A percentile compares a stretch with the other conserved stretches of the same genome.
These are phyloP conservation scores for Setaria italica DNA, from an alignment of 202 grass and related monocot species.

Conservation along the genomic window DNA sequence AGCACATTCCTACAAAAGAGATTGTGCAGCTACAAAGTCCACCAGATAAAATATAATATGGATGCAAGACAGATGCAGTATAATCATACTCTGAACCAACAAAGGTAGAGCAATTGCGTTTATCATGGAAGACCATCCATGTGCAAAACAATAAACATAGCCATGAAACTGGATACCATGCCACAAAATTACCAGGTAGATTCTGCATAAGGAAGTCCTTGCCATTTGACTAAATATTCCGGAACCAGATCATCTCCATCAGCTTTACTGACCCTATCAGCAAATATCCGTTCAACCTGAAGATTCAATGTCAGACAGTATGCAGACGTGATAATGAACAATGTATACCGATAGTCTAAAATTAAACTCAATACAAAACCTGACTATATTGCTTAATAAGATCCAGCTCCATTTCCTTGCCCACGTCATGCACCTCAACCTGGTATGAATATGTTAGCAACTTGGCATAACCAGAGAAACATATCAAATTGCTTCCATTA, in stretches of 20 bases:
- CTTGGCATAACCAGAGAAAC: conserved; percentile 1
- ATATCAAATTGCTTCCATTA: conserved; percentile 9
- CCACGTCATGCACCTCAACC: conserved; percentile 98
- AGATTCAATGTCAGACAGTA: conserved; percentile 57
- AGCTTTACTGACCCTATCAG: conserved; percentile 87
- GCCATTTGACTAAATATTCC: conserved; percentile 99
- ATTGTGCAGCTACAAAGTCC: conserved; percentile 6
- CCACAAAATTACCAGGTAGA: conserved; percentile 85
- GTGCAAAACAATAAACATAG: conserved; percentile 9
- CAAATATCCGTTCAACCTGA: conserved; percentile 99
- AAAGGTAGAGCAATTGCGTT: not conserved
- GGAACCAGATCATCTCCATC: conserved; percentile 85
- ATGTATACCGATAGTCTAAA: conserved; percentile 24
- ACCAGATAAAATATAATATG: conserved; percentile 39
- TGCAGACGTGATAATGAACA: conserved; percentile 19
- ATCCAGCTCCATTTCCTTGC: conserved; percentile 99
- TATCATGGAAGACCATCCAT: conserved; percentile 10
- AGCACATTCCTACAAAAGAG: not conserved
- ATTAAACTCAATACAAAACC: conserved; percentile 55
- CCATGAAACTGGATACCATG: conserved; percentile 10
- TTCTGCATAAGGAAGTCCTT: conserved; percentile 99
- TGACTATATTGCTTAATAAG: conserved; percentile 99
- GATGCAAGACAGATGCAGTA: conserved; percentile 11
- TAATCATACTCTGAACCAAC: conserved; percentile 21
- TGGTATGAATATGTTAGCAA: conserved; percentile 50